Evolutionary conservation across 805 yeast genomes (phyloP).

Genomic region (Ogataea zsoltii): DNA sequence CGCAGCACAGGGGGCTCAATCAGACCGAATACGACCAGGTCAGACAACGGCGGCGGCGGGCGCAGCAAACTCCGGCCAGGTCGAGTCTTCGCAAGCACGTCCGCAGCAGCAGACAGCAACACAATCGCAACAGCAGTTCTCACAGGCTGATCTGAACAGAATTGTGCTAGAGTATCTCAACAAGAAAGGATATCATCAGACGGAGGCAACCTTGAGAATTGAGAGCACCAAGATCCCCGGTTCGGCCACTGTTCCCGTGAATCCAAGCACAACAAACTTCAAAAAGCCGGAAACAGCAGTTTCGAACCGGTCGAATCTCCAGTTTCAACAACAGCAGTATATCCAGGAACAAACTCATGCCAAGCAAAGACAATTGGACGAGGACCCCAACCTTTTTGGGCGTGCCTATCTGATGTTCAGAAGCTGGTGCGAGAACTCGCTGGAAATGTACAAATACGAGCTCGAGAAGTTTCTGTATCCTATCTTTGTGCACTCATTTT

Average conservation of each 20-base stretch:
- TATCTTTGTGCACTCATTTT: slow-evolving; percentile 83
- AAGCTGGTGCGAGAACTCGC: slow-evolving; percentile 87
- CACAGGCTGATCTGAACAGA: slow-evolving; percentile 86
- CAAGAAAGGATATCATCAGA: slow-evolving; percentile 90
- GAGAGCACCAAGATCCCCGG: slow-evolving; percentile 69
- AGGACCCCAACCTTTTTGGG: slow-evolving; percentile 70
- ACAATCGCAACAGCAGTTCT: slow-evolving; percentile 38
- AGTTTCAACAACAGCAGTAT: slow-evolving; percentile 32
- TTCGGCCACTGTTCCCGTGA: slow-evolving; percentile 49
- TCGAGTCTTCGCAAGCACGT: neutral
- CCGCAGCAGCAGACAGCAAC: slow-evolving; percentile 8
- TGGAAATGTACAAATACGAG: slow-evolving; percentile 90
- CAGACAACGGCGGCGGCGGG: slow-evolving; percentile 1
- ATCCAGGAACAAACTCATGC: slow-evolving; percentile 26
- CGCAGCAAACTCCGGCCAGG: neutral
- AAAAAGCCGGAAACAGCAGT: slow-evolving; percentile 35
- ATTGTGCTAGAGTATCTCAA: slow-evolving; percentile 90
- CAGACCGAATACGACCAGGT: slow-evolving; percentile 12
- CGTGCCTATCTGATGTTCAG: slow-evolving; percentile 79
- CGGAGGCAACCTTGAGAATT: slow-evolving; percentile 90
- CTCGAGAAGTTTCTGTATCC: slow-evolving; percentile 84
- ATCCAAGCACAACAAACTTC: slow-evolving; percentile 43
- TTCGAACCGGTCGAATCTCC: slow-evolving; percentile 36
- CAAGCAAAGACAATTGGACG: slow-evolving; percentile 42
- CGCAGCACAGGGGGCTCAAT: slow-evolving; percentile 8